These are phyloP conservation scores for Cladosporium velox DNA, from an alignment of 2,329 filamentous ascomycete species.

Conservation along the genomic window DNA sequence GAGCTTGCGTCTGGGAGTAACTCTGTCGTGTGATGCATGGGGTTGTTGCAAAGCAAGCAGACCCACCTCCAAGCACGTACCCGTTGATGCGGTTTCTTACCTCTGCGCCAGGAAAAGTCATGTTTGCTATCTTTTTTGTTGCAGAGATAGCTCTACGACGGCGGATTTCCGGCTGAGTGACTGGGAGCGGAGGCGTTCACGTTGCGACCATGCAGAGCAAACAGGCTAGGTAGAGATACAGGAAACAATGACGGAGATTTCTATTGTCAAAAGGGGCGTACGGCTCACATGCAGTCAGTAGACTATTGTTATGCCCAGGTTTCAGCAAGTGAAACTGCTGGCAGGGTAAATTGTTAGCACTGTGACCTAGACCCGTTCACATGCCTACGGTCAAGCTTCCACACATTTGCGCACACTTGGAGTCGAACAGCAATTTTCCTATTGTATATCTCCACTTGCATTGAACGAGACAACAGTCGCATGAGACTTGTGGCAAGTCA, in stretches of 20 bases:
- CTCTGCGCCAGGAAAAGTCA: not conserved
- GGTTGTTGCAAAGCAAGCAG: not conserved
- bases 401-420: not conserved
- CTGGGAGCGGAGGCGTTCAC: not conserved
- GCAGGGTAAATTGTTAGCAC: not conserved
- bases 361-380: not conserved
- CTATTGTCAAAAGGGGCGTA: not conserved
- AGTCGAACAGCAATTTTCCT: not conserved
- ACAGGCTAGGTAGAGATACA: not conserved
- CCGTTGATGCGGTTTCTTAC: not conserved
- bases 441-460: not conserved
- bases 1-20: not conserved
- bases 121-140: not conserved
- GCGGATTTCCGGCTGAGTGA: not conserved
- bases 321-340: not conserved
- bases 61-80: not conserved
- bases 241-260: not conserved
- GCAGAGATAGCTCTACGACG: not conserved
- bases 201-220: not conserved
- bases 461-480: not conserved
- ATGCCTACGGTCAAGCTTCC: not conserved
- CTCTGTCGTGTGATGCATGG: not conserved
- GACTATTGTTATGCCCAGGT: not conserved
- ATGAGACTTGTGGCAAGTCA: not conserved
- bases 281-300: not conserved